These are phyloP conservation scores for Tetradesmus obliquus DNA, from an alignment of 139 green algal species.

Conservation along the genomic window DNA sequence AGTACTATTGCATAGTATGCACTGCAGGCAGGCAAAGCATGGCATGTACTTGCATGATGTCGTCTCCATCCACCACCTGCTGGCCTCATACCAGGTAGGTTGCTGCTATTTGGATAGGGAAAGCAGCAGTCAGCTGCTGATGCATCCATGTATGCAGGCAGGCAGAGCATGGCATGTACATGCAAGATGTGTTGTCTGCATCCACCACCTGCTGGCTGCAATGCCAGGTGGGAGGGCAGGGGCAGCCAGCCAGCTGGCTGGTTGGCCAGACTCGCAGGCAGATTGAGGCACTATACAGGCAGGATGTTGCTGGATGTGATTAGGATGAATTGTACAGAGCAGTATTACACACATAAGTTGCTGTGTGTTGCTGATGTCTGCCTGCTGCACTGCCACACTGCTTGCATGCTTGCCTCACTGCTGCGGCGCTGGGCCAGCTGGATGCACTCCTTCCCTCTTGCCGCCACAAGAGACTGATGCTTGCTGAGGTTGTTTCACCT, in stretches of 20 bases:
- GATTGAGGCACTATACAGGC: neutral
- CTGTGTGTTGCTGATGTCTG: neutral
- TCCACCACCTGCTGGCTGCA: slow-evolving; percentile 40
- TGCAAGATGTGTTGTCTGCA: neutral
- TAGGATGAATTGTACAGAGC: no score
- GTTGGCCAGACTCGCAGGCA: no score
- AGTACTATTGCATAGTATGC: neutral
- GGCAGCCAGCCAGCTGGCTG: no score
- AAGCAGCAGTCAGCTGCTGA: neutral
- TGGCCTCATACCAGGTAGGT: slow-evolving; percentile 19
- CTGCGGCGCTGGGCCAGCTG: slow-evolving; percentile 41
- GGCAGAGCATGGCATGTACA: no score
- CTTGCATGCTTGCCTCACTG: neutral
- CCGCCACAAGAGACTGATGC: no score
- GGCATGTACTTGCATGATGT: no score
- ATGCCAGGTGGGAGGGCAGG: no score
- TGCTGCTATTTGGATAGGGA: neutral
- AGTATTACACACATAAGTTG: neutral
- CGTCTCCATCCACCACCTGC: slow-evolving; percentile 38
- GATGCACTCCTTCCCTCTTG: neutral
- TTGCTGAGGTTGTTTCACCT: no score
- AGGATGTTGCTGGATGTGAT: neutral
- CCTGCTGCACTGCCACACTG: neutral
- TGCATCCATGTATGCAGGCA: neutral
- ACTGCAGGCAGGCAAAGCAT: no score